Base-by-base conservation (phyloP, 495 filamentous ascomycete genomes). In the Podospora conica region DNA sequence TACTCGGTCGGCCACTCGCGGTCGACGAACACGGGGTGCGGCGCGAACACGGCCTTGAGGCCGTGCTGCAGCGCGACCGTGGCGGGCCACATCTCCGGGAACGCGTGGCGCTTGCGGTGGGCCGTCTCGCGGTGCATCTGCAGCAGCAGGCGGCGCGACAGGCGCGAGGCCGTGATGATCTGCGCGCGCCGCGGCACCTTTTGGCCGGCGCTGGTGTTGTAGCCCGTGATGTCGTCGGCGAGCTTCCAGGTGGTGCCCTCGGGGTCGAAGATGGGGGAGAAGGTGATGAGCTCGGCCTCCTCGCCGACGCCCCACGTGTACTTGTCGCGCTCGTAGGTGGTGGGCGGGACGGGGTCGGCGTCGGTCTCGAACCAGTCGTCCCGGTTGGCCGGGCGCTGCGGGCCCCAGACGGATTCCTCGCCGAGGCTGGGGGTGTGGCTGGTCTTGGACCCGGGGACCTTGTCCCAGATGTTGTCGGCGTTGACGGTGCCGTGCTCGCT, bases 11-110 rank as follows among this genome's bases (percentile, higher is more conserved):
- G 95, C 95, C 95, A 98, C 59, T 84, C 82, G 55, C 95, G 90
- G 74, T 98, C 95, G 23, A 98, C 85, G 74, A 90, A 97, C 48
- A 96, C 83, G 0, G 94, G 92, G 73, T 98, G 95, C 1, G 95
- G 95, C 12, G 88, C 92, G 71, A 88, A 97, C 23, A 98, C 95
- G 56, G 91, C 95, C 78, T 98, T 98, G 81, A 91, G 87, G 11
- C 95, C 95, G 73, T 98, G 95, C 61, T 98, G 96, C 3, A 98
- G 82, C 9, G 93, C 90, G 5, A 87, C 83, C 0, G 90, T 91
- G 20, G 89, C 89, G 1, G 93, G 90, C 91, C 91, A 97, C 93
- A 97, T 97, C 76, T 98, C 95, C 0, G 91, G 90, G 79, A 96
- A 98, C 78, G 95, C 93, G 68, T 88, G 89, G 77, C 94, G 94